phyloP scores from a whole-genome alignment of 2,329 filamentous ascomycete genomes.

The Aspergillus melleus region DNA sequence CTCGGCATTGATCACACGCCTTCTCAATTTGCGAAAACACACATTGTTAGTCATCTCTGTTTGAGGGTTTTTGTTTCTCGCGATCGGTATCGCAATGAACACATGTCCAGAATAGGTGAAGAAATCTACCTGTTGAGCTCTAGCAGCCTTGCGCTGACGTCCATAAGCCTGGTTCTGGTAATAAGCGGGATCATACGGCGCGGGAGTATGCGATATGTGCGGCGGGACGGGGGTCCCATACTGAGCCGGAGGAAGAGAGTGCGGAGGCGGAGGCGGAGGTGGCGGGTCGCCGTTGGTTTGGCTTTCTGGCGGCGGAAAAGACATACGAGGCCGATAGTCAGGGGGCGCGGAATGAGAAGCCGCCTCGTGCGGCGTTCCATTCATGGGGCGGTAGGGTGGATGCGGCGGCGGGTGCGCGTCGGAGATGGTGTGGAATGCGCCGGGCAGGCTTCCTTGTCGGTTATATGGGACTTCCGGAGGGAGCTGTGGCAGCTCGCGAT shows the following conservation, averaged over 20 bases:
- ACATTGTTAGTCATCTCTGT: conserved; percentile 6
- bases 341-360: conserved; percentile 33
- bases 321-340: conserved; percentile 36
- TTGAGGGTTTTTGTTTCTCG: background rate
- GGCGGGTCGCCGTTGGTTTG: conserved; percentile 33
- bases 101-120: background rate
- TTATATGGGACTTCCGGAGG: conserved; percentile 35
- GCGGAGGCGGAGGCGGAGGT: conserved; percentile 32
- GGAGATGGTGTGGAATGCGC: conserved; percentile 28
- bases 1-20: conserved; percentile 88
- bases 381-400: conserved; percentile 33
- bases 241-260: conserved; percentile 31
- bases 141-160: conserved; percentile 40
- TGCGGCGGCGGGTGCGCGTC: conserved; percentile 29
- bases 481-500: conserved; percentile 36
- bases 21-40: conserved; percentile 36
- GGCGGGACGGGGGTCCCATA: conserved; percentile 28
- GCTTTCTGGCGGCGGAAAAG: conserved; percentile 31
- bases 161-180: conserved; percentile 32
- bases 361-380: conserved; percentile 33
- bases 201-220: conserved; percentile 29
- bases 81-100: background rate
- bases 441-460: conserved; percentile 33
- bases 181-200: conserved; percentile 33
- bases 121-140: conserved; percentile 40